phyloP scores from a whole-genome alignment of 148 eudicot species.

The Chenopodium berlandieri region DNA sequence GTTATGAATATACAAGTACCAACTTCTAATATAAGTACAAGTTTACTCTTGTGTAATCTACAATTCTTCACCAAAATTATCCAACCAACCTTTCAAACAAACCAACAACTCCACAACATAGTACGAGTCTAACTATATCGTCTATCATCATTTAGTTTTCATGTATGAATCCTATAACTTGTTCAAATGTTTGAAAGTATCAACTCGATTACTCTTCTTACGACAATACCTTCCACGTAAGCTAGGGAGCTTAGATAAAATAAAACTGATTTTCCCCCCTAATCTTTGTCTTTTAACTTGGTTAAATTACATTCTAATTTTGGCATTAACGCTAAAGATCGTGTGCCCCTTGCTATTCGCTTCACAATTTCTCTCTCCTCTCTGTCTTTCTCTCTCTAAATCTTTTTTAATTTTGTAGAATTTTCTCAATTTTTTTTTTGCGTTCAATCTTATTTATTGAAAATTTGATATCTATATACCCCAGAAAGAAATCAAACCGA shows the following conservation, averaged over 20 bases:
- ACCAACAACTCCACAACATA: not conserved
- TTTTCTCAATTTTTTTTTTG: not conserved
- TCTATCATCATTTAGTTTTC: no score
- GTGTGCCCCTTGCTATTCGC: conserved; percentile 10
- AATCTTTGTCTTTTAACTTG: not conserved
- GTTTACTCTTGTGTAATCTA: not conserved
- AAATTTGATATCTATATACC: no score
- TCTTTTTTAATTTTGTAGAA: not conserved
- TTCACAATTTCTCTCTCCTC: conserved; percentile 2
- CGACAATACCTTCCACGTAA: no score
- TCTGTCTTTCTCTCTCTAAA: not conserved
- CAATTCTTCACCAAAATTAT: not conserved
- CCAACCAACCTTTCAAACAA: not conserved
- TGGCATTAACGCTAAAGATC: conserved; percentile 20
- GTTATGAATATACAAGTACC: not conserved
- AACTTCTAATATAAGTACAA: not conserved
- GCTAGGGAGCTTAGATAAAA: no score
- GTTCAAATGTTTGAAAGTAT: no score
- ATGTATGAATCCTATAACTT: no score
- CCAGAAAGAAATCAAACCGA: no score
- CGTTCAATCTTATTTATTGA: not conserved
- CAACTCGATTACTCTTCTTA: no score
- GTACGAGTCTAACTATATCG: no score
- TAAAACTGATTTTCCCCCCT: no score
- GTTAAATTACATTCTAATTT: not conserved